These are phyloP conservation scores for Blastobotrys aristatus DNA, from an alignment of 1,139 yeast species.

Conservation along the genomic window DNA sequence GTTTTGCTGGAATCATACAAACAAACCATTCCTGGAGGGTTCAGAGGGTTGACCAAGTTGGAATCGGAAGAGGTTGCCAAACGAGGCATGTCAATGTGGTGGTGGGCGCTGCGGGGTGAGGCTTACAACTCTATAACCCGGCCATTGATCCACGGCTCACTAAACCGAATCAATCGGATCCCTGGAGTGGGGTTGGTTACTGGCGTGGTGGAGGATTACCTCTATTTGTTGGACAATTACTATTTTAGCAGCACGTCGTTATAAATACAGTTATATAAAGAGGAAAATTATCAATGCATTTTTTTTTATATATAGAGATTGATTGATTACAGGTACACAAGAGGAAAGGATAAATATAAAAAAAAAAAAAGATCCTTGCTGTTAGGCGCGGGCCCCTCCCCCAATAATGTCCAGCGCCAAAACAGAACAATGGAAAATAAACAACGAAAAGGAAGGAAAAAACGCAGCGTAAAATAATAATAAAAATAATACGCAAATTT, in stretches of 20 bases:
- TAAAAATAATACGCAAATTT: not conserved
- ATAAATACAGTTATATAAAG: conserved; percentile 12
- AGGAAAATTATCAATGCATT: not conserved
- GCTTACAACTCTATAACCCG: conserved; percentile 35
- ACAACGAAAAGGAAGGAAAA: not conserved
- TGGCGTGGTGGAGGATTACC: conserved; percentile 36
- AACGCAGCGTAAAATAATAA: not conserved
- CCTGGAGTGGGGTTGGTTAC: conserved; percentile 35
- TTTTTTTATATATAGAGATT: no score
- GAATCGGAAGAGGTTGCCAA: conserved; percentile 35
- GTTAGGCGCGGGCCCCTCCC: not conserved
- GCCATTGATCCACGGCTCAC: conserved; percentile 29
- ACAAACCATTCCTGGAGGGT: conserved; percentile 28
- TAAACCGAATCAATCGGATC: conserved; percentile 25
- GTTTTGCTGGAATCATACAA: conserved; percentile 22
- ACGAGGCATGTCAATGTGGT: conserved; percentile 33
- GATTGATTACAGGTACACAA: not conserved
- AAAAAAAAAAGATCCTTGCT: not conserved
- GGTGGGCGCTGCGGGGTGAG: conserved; percentile 41
- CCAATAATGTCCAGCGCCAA: no score
- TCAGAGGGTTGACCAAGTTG: conserved; percentile 30
- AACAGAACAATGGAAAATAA: not conserved
- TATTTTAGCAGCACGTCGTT: conserved; percentile 35
- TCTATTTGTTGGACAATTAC: conserved; percentile 38
- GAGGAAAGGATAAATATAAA: not conserved